A percentile compares a stretch with the other conserved stretches of the same genome.
These are phyloP conservation scores for Hypholoma sublateritium DNA, from an alignment of 768 basidiomycete species.

Conservation along the genomic window DNA sequence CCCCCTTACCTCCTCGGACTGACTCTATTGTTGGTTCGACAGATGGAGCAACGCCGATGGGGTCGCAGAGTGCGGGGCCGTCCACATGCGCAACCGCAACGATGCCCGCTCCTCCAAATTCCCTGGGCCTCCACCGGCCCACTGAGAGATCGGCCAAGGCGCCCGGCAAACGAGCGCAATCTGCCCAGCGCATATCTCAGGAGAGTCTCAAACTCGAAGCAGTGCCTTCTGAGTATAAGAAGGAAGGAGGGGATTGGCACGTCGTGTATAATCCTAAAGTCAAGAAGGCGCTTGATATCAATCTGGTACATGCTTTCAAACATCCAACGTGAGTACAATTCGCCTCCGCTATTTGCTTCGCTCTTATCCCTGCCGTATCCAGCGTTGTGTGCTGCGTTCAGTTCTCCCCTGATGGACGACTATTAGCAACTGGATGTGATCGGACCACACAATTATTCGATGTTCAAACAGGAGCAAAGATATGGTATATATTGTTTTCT, in stretches of 20 bases:
- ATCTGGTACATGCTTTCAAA: conserved; percentile 74
- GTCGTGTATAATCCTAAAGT: conserved; percentile 80
- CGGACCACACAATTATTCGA: conserved; percentile 95
- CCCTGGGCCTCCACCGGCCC: neutral
- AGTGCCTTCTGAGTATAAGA: conserved; percentile 53
- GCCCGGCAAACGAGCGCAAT: neutral
- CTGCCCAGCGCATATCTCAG: neutral
- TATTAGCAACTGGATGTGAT: conserved; percentile 91
- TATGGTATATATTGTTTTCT: conserved; percentile 51
- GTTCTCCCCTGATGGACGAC: conserved; percentile 92
- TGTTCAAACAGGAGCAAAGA: conserved; percentile 82
- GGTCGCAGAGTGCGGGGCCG: conserved; percentile 1
- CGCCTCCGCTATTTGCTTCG: neutral
- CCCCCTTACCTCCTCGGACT: conserved; percentile 2
- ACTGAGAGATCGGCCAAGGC: neutral
- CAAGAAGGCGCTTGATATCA: conserved; percentile 70
- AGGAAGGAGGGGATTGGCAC: conserved; percentile 83
- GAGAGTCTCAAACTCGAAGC: conserved; percentile 35
- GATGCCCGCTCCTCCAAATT: neutral
- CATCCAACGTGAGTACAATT: conserved; percentile 68
- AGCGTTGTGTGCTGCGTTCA: conserved; percentile 84
- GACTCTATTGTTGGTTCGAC: neutral
- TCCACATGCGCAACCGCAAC: neutral
- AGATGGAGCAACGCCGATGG: conserved; percentile 13
- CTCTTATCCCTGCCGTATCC: conserved; percentile 2